Evolutionary conservation across 345 rosid genomes (phyloP).

Genomic region (Clausena lansium): DNA sequence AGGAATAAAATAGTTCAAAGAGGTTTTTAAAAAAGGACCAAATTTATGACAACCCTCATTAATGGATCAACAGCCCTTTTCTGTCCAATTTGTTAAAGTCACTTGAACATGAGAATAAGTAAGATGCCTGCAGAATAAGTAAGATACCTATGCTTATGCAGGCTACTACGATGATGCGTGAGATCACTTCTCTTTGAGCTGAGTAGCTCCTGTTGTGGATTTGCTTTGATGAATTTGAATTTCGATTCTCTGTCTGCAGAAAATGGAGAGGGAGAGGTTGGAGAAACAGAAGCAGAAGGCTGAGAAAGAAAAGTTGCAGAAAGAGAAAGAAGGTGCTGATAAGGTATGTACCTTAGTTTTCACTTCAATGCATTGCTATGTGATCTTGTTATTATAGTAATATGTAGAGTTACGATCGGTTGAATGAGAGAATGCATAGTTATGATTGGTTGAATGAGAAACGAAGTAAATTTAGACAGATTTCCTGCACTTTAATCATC

Average conservation of each 20-base stretch:
- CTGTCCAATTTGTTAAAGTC: background rate
- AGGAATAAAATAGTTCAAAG: too few relatives aligned
- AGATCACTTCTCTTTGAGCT: background rate
- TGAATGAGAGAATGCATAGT: background rate
- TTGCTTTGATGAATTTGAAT: background rate
- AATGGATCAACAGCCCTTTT: background rate
- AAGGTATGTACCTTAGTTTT: conserved; percentile 37
- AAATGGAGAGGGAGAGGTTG: conserved; percentile 79
- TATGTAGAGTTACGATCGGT: background rate
- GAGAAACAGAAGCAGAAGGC: conserved; percentile 64
- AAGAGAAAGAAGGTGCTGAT: conserved; percentile 47
- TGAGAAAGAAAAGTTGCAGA: conserved; percentile 52
- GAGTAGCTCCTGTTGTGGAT: background rate
- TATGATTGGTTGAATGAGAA: background rate
- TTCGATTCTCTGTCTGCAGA: conserved; percentile 35
- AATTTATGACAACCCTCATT: too few relatives aligned
- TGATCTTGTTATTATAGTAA: background rate
- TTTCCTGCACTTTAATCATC: background rate
- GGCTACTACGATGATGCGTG: background rate
- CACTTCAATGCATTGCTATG: background rate
- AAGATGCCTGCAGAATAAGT: background rate
- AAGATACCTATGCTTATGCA: background rate
- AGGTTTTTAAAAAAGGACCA: background rate
- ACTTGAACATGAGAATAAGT: background rate
- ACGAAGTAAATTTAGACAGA: background rate